Base-by-base conservation (phyloP, 495 filamentous ascomycete genomes). In the Chaetomium tenue region DNA sequence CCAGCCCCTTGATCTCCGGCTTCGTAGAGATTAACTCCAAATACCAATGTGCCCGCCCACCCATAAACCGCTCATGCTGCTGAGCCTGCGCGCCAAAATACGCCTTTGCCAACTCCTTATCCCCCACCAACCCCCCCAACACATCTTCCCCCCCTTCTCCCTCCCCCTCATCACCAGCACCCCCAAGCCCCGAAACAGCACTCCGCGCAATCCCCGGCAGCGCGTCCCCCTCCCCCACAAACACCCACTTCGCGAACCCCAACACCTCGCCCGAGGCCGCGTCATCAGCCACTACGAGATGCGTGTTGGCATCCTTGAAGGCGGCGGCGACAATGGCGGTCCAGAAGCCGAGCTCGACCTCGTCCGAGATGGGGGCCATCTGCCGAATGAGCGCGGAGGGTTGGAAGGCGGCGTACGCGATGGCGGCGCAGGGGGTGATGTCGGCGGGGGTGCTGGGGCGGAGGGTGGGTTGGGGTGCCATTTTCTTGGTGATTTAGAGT, bases 1-100 rank as follows among this genome's bases (percentile, higher is more conserved):
- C 86, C 60, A 72, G 75, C 2, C 84, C 76, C 66, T 85, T 82
- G 56, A 76, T 75, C 46, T 74, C 70, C 2, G 76, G 78, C 22
- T 74, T 63, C 18, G 82, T 82, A 15, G 77, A 81, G 0, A 87
- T 61, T 0, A 83, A 64, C 52, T 85, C 80, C 3, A 86, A 69
- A 59, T 76, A 77, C 72, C 73, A 78, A 58, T 80, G 77, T 48
- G 66, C 69, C 37, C 71, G 68, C 9, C 51, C 67, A 9, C 42
- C 68, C 73, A 78, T 75, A 16, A 78, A 72, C 61, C 68, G 53
- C 4, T 65, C 60, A 61, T 77, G 75, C 56, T 64, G 72, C 8
- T 28, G 64, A 0, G 73, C 55, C 55, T 57, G 55, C 37, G 23
- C 11, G 20, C n/a, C 8, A 42, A 57, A 42, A 15, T 37, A 39